Conservation (phyloP, 352 stramenopile genomes). For the Elongisporangium senticosum region DNA sequence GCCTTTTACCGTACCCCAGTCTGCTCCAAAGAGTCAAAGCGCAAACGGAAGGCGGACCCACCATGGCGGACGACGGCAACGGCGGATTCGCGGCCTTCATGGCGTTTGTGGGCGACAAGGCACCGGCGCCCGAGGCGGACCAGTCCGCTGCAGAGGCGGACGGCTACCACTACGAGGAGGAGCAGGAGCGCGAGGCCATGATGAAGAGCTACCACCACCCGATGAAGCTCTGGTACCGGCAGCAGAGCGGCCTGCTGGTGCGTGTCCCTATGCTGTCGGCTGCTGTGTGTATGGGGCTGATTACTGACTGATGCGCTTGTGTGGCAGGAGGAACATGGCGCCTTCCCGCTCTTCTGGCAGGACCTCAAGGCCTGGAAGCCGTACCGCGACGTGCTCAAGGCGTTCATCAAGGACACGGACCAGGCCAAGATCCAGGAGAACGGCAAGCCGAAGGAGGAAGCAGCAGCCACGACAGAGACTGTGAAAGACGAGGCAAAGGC, state of each 20-base stretch:
- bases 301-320: constrained; percentile 5
- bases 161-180: constrained; percentile 78
- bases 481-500: neutral
- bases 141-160: constrained; percentile 16
- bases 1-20: neutral
- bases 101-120: constrained; percentile 35
- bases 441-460: constrained; percentile 4
- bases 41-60: neutral
- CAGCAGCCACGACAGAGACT: neutral
- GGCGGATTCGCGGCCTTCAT: constrained; percentile 72
- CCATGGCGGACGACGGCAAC: constrained; percentile 41
- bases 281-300: constrained; percentile 1
- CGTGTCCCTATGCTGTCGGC: neutral
- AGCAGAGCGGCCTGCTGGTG: constrained; percentile 46
- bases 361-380: constrained; percentile 91
- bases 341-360: constrained; percentile 93
- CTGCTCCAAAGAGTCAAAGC: neutral
- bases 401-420: constrained; percentile 85
- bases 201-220: constrained; percentile 84
- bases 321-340: constrained; percentile 70
- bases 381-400: constrained; percentile 89
- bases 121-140: constrained; percentile 1
- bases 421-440: constrained; percentile 17
- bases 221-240: constrained; percentile 87
- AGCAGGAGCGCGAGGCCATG: constrained; percentile 84